Base-by-base conservation (phyloP, 202 grass and related monocot species). In the Setaria italica region DNA sequence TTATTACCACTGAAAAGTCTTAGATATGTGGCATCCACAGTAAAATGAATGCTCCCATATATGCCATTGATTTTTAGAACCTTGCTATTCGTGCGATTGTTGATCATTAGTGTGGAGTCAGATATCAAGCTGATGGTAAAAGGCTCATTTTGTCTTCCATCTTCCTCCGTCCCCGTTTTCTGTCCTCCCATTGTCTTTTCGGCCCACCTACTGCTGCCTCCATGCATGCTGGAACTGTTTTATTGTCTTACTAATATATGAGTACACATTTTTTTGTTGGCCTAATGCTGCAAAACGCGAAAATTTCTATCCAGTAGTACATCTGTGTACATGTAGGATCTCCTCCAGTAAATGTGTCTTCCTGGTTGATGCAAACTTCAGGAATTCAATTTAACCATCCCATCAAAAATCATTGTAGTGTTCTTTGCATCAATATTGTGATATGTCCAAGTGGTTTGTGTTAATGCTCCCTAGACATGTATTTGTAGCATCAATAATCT, bases 341-440 rank as follows among this genome's bases (percentile, higher is more conserved):
- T 53, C 30, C 11, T 33, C 25, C 25, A 29, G 20, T 30, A 46
- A 70, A 72, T 4, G 6, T 6, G 11, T 14, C n/a, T 62, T 62
- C 41, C 4, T 20, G 59, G 8, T 64, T 79, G 58, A 49, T 79
- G 12, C 9, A 57, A 57, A 70, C n/a, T 70, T 70, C 29, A 8
- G 45, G 50, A 57, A 70, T 56, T 19, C 7, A 70, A 57, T 56
- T 33, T n/a, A 2, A 32, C 3, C 7, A 29, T 69, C 67, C 7
- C 20, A 39, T 56, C 13, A 55, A 34, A 56, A 68, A 69, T 56
- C 48, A 81, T n/a, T 68, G 11, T 53, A 39, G 5, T 55, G 33
- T 45, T 13, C 11, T 77, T 54, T 80, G 32, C 47, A 80, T 53
- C 10, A 79, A 34, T 70, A 19, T 57, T 57, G 72, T 57, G 72